Conservation (phyloP, 176 grass and related monocot genomes). For the maize (Zea mays) region DNA sequence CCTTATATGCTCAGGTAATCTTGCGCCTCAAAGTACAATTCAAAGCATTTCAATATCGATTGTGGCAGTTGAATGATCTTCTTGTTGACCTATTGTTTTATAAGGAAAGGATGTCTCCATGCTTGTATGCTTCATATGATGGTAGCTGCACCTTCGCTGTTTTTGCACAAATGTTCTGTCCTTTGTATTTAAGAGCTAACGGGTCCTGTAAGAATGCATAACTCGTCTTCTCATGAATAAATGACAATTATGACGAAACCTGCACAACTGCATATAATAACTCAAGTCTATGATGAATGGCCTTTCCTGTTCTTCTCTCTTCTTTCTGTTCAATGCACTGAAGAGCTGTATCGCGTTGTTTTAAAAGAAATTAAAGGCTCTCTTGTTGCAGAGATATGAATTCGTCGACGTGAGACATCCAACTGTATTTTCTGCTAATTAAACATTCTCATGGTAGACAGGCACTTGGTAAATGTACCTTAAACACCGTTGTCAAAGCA, state of each 20-base stretch:
- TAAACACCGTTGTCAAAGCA: too few species aligned
- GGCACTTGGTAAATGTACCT: too few species aligned
- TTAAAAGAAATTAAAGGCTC: constrained; percentile 6
- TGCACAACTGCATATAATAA: not conserved
- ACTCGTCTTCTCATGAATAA: not conserved
- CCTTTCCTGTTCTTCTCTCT: not conserved
- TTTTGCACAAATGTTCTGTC: constrained; percentile 11
- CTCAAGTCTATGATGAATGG: not conserved
- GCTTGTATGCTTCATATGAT: constrained; percentile 31
- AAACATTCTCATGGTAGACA: too few species aligned
- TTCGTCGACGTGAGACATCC: constrained; percentile 29
- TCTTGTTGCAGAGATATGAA: constrained; percentile 28
- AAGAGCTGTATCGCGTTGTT: constrained; percentile 6
- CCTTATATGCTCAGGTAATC: constrained; percentile 18
- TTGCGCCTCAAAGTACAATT: not conserved
- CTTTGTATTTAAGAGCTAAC: constrained; percentile 15
- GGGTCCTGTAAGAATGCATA: not conserved
- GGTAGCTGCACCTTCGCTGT: constrained; percentile 34
- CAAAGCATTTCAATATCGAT: not conserved
- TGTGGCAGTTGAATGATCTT: constrained; percentile 8
- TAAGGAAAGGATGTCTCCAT: constrained; percentile 8
- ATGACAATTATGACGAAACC: constrained; percentile 7
- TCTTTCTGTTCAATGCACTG: constrained; percentile 4
- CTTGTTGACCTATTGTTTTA: constrained; percentile 32
- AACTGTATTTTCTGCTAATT: constrained; percentile 40